Percentiles rank a stretch among this genome's conserved stretches.
Evolutionary conservation across 345 rosid genomes (phyloP).

Genomic region (Rhizophora mangle): DNA sequence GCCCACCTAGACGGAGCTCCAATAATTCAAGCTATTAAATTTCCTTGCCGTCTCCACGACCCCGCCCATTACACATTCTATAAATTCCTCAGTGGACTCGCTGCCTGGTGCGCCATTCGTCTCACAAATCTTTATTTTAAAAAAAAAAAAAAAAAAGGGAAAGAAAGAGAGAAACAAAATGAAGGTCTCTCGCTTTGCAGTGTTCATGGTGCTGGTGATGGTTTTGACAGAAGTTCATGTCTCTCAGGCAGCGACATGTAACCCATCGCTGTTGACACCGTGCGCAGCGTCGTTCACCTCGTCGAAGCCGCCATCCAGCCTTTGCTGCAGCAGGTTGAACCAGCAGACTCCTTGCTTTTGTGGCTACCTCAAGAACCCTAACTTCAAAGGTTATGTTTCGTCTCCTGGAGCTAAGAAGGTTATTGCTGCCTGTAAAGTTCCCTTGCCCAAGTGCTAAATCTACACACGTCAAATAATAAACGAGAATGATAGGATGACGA

Average conservation of each 20-base stretch:
- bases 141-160: no score
- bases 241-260: slow-evolving; percentile 50
- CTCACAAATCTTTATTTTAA: not conserved
- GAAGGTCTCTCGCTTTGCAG: not conserved
- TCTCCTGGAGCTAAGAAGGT: slow-evolving; percentile 50
- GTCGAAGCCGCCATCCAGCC: slow-evolving; percentile 31
- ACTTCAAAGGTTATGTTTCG: slow-evolving; percentile 32
- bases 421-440: slow-evolving; percentile 42
- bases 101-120: not conserved
- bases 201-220: slow-evolving; percentile 10
- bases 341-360: slow-evolving; percentile 68
- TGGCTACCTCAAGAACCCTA: slow-evolving; percentile 48
- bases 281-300: slow-evolving; percentile 39
- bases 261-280: slow-evolving; percentile 45
- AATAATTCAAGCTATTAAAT: no score
- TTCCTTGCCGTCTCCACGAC: no score
- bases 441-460: slow-evolving; percentile 47
- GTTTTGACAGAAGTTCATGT: slow-evolving; percentile 3
- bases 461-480: no score
- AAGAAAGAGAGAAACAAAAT: not conserved
- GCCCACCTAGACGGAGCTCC: no score
- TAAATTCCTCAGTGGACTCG: not conserved
- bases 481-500: no score
- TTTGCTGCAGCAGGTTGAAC: slow-evolving; percentile 55
- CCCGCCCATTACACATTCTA: not conserved